Evolutionary conservation across 768 basidiomycete species (phyloP).

Genomic region (Leucosporidium creatinivorum): DNA sequence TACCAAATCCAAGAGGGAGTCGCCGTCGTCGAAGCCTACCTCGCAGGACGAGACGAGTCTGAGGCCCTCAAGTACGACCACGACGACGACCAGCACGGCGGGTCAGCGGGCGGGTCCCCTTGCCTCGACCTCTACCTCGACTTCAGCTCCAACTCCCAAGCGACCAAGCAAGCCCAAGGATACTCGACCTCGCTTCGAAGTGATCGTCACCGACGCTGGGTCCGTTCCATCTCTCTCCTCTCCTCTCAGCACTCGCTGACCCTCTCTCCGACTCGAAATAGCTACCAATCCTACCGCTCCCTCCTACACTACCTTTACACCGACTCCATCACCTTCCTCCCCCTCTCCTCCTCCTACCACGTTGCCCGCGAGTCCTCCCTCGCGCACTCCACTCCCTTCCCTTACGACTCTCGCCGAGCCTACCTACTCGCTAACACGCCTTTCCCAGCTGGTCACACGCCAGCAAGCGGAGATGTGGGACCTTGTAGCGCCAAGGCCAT

Average conservation of each 20-base stretch:
- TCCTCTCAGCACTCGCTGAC: not conserved
- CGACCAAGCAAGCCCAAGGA: conserved; percentile 1
- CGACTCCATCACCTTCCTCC: conserved; percentile 43
- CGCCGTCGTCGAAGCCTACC: no score
- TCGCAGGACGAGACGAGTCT: no score
- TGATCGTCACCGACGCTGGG: conserved; percentile 41
- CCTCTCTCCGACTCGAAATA: not conserved
- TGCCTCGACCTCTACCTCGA: no score
- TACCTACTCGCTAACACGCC: conserved; percentile 27
- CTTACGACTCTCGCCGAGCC: conserved; percentile 12
- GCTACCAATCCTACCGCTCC: conserved; percentile 45
- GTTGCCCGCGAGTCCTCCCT: conserved; percentile 14
- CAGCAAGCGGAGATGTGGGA: not conserved
- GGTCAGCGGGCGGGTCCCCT: no score
- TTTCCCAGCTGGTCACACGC: not conserved
- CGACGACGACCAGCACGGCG: no score
- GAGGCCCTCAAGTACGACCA: no score
- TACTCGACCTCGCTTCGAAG: conserved; percentile 37
- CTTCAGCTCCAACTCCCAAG: no score
- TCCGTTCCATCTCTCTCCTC: conserved; percentile 1
- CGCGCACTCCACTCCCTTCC: not conserved
- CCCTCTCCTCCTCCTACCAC: conserved; percentile 42
- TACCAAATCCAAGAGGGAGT: not conserved
- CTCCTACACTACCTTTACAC: conserved; percentile 46
- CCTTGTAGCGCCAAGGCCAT: conserved; percentile 43